Evolutionary conservation across 2,329 filamentous ascomycete genomes (phyloP).

Genomic region (Akanthomyces dipterigenus): DNA sequence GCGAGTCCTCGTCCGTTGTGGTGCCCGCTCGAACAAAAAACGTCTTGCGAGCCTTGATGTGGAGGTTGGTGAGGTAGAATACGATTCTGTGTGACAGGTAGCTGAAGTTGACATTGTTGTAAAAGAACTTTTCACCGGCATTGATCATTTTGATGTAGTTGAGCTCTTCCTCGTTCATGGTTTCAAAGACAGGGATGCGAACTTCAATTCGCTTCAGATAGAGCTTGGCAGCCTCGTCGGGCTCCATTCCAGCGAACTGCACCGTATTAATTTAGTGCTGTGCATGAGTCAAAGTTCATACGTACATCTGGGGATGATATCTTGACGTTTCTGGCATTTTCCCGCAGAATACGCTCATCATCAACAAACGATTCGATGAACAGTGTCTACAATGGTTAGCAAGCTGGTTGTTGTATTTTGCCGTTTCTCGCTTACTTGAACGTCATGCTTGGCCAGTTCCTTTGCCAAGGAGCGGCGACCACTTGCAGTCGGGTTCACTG

Average conservation of each 20-base stretch:
- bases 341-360: conserved; percentile 86
- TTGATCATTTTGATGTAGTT: conserved; percentile 99
- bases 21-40: conserved; percentile 89
- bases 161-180: conserved; percentile 87
- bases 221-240: conserved; percentile 84
- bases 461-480: conserved; percentile 81
- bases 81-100: conserved; percentile 96
- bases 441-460: conserved; percentile 96
- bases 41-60: conserved; percentile 90
- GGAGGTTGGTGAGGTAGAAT: conserved; percentile 94
- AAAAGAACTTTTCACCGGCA: conserved; percentile 82
- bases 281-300: conserved; percentile 8
- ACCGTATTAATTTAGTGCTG: conserved; percentile 11
- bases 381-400: conserved; percentile 58
- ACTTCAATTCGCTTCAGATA: conserved; percentile 86
- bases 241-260: conserved; percentile 83
- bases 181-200: conserved; percentile 93
- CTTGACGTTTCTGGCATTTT: conserved; percentile 95
- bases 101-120: conserved; percentile 95
- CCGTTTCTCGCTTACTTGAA: conserved; percentile 52
- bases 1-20: conserved; percentile 81
- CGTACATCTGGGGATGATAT: conserved; percentile 91
- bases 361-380: conserved; percentile 97
- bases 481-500: conserved; percentile 83
- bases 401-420: neutral